Base-by-base conservation (phyloP, 2,329 filamentous ascomycete genomes). In the Amesomyces nigricolor region DNA sequence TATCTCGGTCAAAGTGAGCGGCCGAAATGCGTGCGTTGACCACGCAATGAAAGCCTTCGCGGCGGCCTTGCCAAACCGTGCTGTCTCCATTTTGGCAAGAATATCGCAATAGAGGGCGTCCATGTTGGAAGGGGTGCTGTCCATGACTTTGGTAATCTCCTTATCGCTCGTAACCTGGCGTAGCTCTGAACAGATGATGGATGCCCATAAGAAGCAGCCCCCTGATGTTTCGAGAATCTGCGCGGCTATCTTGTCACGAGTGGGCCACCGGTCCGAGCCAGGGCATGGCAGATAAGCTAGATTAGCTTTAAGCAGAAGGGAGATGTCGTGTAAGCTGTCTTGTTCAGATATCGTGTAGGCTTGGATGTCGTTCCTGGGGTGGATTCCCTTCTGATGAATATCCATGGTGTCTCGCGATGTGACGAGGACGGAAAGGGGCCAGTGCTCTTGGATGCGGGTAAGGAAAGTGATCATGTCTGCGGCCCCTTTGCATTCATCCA, bases 201-300 rank as follows among this genome's bases (percentile, higher is more conserved):
- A 57, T 0, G 65, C 67, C 68, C 68, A 70, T 2, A 69, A 53
- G 46, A 71, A 71, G 35, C 62, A 68, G 1, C 67, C 68, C 0
- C 45, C 49, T 0, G 67, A 65, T 6, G 63, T 65, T 5, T 55
- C 29, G 3, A 68, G 49, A 29, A 70, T 67, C 5, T 58, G 53
- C 1, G 57, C 47, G 1, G 59, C 57, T 17, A 65, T 60, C 1
- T 47, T 47, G 11, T 60, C 52, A 2, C 16, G 45, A 4, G 38
- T 49, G 29, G 45, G 42, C 35, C 44, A 51, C 44, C 40, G 59
- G 11, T 43, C 54, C 26, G 52, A 51, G 11, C 51, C 56, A 6
- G 61, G 49, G 3, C 55, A 49, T 3, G 66, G 67, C 5, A 69
- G 55, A 16, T 45, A 29, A 1, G 63, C 38, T 2, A 66, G 38